Conservation (phyloP, 176 grass and related monocot genomes). For the Avena sativa region DNA sequence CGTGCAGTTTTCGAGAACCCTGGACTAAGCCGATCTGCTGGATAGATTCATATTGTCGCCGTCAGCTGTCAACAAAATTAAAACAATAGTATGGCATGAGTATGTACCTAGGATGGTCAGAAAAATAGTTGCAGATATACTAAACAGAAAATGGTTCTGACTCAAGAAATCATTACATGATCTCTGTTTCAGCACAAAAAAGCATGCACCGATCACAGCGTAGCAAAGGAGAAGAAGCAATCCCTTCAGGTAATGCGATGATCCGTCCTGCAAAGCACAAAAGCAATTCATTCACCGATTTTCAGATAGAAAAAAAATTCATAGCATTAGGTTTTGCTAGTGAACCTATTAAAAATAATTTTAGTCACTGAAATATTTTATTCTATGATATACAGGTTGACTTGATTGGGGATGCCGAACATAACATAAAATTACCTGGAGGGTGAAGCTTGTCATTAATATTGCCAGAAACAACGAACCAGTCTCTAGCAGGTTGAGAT, state of each 20-base stretch:
- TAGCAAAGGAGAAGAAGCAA: slow-evolving; percentile 78
- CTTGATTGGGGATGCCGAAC: not conserved
- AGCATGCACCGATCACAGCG: slow-evolving; percentile 59
- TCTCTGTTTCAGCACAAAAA: slow-evolving; percentile 61
- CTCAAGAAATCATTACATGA: slow-evolving; percentile 47
- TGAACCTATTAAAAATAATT: not conserved
- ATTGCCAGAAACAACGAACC: slow-evolving; percentile 77
- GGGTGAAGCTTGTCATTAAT: slow-evolving; percentile 65
- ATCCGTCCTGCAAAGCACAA: slow-evolving; percentile 69
- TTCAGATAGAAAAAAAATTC: not conserved
- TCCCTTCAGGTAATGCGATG: slow-evolving; percentile 92
- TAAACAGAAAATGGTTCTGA: not conserved
- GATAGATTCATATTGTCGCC: not conserved
- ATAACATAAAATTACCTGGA: slow-evolving; percentile 62
- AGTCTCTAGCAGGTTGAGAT: slow-evolving; percentile 83
- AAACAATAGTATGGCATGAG: not conserved
- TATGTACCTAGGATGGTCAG: not conserved
- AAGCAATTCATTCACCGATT: slow-evolving; percentile 11
- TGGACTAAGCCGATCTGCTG: slow-evolving; percentile 8
- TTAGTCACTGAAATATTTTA: not conserved
- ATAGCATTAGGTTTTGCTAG: not conserved
- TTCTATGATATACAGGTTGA: not conserved
- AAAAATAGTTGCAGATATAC: not conserved
- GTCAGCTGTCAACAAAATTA: slow-evolving; percentile 17
- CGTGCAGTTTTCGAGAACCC: not conserved